A percentile compares a stretch with the other conserved stretches of the same genome.
These are phyloP conservation scores for Rhodomyrtus tomentosa DNA, from an alignment of 345 rosid genomes.

Conservation along the genomic window DNA sequence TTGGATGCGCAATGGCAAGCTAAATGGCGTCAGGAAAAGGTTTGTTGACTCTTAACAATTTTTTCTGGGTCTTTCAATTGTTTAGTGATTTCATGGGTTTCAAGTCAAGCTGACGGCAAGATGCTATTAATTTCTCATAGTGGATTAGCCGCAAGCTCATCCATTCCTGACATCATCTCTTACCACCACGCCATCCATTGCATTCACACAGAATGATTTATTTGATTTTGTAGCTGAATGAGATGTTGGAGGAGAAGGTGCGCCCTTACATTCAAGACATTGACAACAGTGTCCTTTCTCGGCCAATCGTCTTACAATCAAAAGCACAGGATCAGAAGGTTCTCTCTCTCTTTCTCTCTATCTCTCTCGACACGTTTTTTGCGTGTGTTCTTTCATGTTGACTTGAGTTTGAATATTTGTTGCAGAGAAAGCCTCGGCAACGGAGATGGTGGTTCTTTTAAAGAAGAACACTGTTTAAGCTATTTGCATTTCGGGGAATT, in stretches of 20 bases:
- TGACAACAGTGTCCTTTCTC: constrained; percentile 39
- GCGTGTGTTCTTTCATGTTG: not conserved
- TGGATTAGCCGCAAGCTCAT: not conserved
- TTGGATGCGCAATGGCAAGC: constrained; percentile 87
- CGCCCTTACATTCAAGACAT: constrained; percentile 50
- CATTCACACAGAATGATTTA: not conserved
- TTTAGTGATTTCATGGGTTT: not conserved
- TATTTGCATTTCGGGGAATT: not conserved
- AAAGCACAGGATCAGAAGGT: constrained; percentile 39
- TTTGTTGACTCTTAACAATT: constrained; percentile 6
- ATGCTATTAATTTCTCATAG: not conserved
- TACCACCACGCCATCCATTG: not conserved
- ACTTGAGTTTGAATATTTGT: not conserved
- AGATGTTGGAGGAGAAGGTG: constrained; percentile 80
- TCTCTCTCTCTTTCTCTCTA: not conserved
- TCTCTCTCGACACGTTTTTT: not conserved
- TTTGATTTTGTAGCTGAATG: constrained; percentile 43
- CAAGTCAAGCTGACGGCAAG: not conserved
- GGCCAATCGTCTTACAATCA: constrained; percentile 43
- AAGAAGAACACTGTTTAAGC: not conserved
- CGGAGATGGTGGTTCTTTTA: constrained; percentile 74
- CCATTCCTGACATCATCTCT: not conserved
- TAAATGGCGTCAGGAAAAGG: constrained; percentile 94
- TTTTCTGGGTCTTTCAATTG: not conserved
- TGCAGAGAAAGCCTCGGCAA: constrained; percentile 31